Percentiles rank a stretch among this genome's conserved stretches.
These are phyloP conservation scores for Malus hybrid DNA, from an alignment of 331 rosid species.

Conservation along the genomic window DNA sequence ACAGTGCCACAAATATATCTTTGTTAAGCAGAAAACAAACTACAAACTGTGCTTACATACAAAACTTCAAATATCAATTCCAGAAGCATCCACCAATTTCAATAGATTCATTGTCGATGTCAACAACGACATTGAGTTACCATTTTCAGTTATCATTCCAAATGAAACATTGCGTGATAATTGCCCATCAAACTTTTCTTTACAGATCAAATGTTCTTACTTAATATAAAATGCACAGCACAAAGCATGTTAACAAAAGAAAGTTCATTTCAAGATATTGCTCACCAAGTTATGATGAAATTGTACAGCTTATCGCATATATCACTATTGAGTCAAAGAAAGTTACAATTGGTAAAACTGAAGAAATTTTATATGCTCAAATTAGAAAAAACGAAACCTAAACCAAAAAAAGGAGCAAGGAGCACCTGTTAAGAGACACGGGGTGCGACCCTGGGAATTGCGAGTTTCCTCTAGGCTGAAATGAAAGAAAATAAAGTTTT, in stretches of 20 bases:
- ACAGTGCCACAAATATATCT: not conserved
- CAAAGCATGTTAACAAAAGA: not conserved
- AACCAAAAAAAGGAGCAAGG: not conserved
- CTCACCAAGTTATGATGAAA: not conserved
- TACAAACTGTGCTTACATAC: not conserved
- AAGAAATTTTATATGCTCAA: not conserved
- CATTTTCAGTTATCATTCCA: not conserved
- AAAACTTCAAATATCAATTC: not conserved
- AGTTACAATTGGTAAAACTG: not conserved
- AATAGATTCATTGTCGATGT: not conserved
- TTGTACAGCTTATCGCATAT: not conserved
- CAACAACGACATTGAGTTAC: not conserved
- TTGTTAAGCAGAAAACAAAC: not conserved
- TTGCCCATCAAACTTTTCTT: not conserved
- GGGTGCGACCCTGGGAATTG: conserved; percentile 97
- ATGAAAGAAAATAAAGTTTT: conserved; percentile 16
- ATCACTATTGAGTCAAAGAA: not conserved
- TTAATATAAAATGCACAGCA: too few relatives aligned
- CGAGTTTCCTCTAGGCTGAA: conserved; percentile 70
- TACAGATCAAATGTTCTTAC: not conserved
- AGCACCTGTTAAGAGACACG: conserved; percentile 84
- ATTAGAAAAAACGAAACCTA: not conserved
- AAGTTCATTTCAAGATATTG: not conserved
- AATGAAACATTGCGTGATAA: not conserved
- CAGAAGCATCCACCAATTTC: not conserved